These are phyloP conservation scores for Aegilops tauschii DNA, from an alignment of 176 grass and related monocot species.

Conservation along the genomic window DNA sequence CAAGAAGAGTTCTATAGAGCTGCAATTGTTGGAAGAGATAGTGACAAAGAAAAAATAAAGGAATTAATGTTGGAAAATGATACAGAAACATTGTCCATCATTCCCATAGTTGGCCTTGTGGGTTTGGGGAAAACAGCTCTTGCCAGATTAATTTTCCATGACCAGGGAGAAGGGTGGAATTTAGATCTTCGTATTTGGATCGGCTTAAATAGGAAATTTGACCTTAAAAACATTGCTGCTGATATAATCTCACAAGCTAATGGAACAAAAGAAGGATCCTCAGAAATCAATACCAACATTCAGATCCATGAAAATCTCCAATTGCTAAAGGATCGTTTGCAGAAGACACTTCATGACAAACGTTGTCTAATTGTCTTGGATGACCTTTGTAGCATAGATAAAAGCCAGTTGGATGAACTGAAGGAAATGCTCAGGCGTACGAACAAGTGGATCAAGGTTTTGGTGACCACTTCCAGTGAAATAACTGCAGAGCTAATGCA, in stretches of 20 bases:
- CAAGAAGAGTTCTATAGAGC: not conserved
- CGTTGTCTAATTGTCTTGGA: conserved; percentile 27
- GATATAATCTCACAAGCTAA: conserved; percentile 15
- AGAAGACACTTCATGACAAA: not conserved
- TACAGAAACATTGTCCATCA: conserved; percentile 10
- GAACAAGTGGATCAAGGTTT: not conserved
- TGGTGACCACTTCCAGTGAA: conserved; percentile 44
- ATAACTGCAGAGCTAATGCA: conserved; percentile 26
- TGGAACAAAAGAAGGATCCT: not conserved
- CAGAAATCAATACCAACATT: not conserved
- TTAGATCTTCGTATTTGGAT: conserved; percentile 44
- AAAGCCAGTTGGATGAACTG: conserved; percentile 11
- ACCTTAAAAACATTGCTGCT: conserved; percentile 20
- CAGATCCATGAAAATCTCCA: conserved; percentile 6
- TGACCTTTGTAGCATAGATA: conserved; percentile 13
- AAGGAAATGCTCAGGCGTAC: conserved; percentile 15
- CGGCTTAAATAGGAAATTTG: not conserved
- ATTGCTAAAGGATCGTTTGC: conserved; percentile 18
- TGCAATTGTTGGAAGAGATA: conserved; percentile 28
- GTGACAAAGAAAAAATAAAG: conserved; percentile 29
- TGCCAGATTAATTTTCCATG: conserved; percentile 37
- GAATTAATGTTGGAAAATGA: not conserved
- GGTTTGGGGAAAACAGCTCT: conserved; percentile 52
- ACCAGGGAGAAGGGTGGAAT: conserved; percentile 13
- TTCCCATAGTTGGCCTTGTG: conserved; percentile 41